Conservation (phyloP, 2,329 filamentous ascomycete species). For the Talaromyces sp. region DNA sequence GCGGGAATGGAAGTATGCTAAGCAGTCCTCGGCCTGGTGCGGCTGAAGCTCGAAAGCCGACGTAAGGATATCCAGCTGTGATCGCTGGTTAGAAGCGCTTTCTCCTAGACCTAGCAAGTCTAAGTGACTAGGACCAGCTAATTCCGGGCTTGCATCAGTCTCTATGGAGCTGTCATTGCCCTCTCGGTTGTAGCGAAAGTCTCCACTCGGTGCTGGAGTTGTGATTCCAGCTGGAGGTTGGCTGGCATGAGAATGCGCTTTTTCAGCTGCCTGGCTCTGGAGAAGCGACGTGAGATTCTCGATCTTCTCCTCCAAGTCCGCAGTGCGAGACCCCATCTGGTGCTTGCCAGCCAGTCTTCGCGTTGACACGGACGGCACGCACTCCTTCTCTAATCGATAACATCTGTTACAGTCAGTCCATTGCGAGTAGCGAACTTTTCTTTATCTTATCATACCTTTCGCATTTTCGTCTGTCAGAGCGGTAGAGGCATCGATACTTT, state of each 20-base stretch:
- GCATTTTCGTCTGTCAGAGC: conserved; percentile 1
- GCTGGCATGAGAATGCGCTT: neutral
- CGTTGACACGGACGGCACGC: neutral
- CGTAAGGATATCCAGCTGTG: neutral
- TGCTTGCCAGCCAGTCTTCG: neutral
- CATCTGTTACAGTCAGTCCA: neutral
- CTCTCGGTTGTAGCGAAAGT: neutral
- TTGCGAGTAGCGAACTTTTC: neutral
- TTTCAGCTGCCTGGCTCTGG: conserved; percentile 1
- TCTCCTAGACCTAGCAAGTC: neutral
- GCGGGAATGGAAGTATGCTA: neutral
- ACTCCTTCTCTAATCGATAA: conserved; percentile 1
- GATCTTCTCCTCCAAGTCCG: conserved; percentile 4
- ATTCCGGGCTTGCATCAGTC: neutral
- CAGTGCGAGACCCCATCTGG: neutral
- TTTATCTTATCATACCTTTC: neutral
- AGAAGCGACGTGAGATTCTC: conserved; percentile 2
- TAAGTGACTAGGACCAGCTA: neutral
- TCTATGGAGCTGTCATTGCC: neutral
- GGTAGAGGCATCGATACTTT: conserved; percentile 5
- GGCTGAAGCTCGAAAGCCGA: neutral
- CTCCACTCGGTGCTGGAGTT: neutral
- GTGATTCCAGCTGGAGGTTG: neutral
- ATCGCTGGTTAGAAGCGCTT: neutral
- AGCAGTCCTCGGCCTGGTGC: conserved; percentile 3